Percentiles rank a stretch among this genome's conserved stretches.
Conservation (phyloP, 768 basidiomycete species). For the Lactarius sanguifluus region DNA sequence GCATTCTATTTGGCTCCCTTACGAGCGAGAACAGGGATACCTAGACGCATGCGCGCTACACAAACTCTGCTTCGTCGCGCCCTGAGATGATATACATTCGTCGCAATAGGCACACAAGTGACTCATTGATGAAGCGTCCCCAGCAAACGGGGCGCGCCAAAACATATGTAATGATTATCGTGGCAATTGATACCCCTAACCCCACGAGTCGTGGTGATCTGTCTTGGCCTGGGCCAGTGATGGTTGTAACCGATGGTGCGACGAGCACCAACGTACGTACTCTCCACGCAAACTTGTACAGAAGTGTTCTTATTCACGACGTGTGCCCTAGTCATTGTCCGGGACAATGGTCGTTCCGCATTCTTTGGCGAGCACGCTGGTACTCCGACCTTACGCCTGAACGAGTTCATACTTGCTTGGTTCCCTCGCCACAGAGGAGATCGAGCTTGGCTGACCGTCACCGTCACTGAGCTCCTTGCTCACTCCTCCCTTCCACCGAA, state of each 20-base stretch:
- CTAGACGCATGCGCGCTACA: conserved; percentile 71
- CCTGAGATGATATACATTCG: background rate
- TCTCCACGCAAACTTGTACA: background rate
- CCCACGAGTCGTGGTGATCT: conserved; percentile 82
- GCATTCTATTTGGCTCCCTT: conserved; percentile 64
- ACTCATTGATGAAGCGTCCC: conserved; percentile 60
- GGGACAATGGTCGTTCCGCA: conserved; percentile 90
- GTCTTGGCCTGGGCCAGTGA: conserved; percentile 89
- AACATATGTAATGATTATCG: conserved; percentile 85
- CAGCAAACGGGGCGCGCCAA: conserved; percentile 63
- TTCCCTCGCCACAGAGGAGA: conserved; percentile 66
- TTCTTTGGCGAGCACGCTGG: conserved; percentile 91
- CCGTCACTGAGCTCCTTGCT: background rate
- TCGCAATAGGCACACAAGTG: conserved; percentile 52
- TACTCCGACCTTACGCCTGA: conserved; percentile 90
- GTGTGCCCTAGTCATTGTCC: conserved; percentile 65
- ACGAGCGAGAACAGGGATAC: conserved; percentile 82
- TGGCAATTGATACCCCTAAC: conserved; percentile 79
- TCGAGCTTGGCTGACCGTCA: conserved; percentile 62
- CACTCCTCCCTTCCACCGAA: conserved; percentile 51
- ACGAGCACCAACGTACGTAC: conserved; percentile 88
- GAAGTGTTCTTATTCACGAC: conserved; percentile 7
- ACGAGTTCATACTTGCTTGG: conserved; percentile 81
- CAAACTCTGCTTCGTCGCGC: conserved; percentile 19
- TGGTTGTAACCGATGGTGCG: conserved; percentile 89